These are phyloP conservation scores for Mimosa pudica DNA, from an alignment of 306 rosid species.

Conservation along the genomic window DNA sequence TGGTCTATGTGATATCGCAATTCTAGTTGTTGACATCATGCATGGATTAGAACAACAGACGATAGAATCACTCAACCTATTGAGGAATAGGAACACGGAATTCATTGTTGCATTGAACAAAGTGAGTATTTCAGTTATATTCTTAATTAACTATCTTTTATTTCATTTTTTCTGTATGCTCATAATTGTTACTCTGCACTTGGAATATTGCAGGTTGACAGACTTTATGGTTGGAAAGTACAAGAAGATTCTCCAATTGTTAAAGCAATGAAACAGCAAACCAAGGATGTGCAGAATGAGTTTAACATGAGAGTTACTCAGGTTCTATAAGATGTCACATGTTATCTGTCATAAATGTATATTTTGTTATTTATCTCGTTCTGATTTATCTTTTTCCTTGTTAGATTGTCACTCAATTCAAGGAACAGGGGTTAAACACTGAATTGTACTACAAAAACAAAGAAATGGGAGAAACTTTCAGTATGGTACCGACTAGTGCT, in stretches of 20 bases:
- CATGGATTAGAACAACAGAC: constrained; percentile 97
- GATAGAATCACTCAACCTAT: constrained; percentile 86
- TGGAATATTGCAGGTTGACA: constrained; percentile 67
- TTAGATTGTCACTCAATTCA: constrained; percentile 80
- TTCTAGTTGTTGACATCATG: constrained; percentile 97
- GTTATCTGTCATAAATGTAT: background rate
- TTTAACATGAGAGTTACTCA: constrained; percentile 78
- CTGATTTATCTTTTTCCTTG: constrained; percentile 37
- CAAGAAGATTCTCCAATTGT: constrained; percentile 77
- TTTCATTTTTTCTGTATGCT: constrained; percentile 13
- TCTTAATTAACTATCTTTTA: background rate
- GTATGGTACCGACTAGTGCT: constrained; percentile 97
- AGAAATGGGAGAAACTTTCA: constrained; percentile 95
- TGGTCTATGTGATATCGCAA: constrained; percentile 92
- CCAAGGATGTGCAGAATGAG: constrained; percentile 86
- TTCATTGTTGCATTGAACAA: constrained; percentile 92
- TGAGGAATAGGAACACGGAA: constrained; percentile 94
- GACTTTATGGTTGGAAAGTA: constrained; percentile 91
- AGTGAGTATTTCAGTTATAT: constrained; percentile 43
- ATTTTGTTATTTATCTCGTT: constrained; percentile 25
- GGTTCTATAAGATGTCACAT: constrained; percentile 44
- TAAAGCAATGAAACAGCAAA: constrained; percentile 79
- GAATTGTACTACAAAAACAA: constrained; percentile 80
- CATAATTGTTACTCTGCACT: constrained; percentile 19
- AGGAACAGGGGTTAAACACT: constrained; percentile 87